Evolutionary conservation across 805 yeast species (phyloP).

Genomic region (Candida vartiovaarae): DNA sequence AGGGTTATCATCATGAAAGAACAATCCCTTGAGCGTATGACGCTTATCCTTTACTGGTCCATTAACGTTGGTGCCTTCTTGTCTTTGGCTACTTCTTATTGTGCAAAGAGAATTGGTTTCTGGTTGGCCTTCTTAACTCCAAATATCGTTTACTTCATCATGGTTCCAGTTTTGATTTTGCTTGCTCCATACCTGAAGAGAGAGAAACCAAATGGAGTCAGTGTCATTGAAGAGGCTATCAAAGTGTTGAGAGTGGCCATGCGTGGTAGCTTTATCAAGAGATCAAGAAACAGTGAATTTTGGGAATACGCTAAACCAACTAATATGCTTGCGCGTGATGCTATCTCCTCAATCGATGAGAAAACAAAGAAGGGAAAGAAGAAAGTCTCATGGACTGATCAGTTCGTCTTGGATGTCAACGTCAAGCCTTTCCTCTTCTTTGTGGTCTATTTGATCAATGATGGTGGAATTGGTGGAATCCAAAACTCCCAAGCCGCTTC

Average conservation of each 20-base stretch:
- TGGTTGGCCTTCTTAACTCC: constrained; percentile 75
- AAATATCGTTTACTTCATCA: constrained; percentile 45
- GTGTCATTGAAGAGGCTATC: constrained; percentile 37
- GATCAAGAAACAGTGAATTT: constrained; percentile 33
- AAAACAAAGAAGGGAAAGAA: constrained; percentile 20
- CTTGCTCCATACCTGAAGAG: constrained; percentile 23
- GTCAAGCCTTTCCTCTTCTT: constrained; percentile 63
- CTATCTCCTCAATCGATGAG: constrained; percentile 11
- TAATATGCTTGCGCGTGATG: constrained; percentile 37
- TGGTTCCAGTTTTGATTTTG: constrained; percentile 7
- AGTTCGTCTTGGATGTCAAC: constrained; percentile 65
- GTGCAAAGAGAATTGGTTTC: constrained; percentile 58
- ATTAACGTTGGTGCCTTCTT: constrained; percentile 71
- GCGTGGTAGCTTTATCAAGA: constrained; percentile 35
- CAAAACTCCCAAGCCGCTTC: constrained; percentile 50
- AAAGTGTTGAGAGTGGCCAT: constrained; percentile 35
- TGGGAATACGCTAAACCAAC: constrained; percentile 59
- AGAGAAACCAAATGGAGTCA: constrained; percentile 25
- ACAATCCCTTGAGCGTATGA: constrained; percentile 64
- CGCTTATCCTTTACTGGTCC: constrained; percentile 70
- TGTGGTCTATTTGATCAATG: constrained; percentile 69
- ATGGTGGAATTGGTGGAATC: constrained; percentile 50
- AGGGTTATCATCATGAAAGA: constrained; percentile 64
- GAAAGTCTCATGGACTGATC: constrained; percentile 48
- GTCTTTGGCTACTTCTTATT: constrained; percentile 68